These are phyloP conservation scores for Triangularia setosa DNA, from an alignment of 2,329 filamentous ascomycete genomes.

Conservation along the genomic window DNA sequence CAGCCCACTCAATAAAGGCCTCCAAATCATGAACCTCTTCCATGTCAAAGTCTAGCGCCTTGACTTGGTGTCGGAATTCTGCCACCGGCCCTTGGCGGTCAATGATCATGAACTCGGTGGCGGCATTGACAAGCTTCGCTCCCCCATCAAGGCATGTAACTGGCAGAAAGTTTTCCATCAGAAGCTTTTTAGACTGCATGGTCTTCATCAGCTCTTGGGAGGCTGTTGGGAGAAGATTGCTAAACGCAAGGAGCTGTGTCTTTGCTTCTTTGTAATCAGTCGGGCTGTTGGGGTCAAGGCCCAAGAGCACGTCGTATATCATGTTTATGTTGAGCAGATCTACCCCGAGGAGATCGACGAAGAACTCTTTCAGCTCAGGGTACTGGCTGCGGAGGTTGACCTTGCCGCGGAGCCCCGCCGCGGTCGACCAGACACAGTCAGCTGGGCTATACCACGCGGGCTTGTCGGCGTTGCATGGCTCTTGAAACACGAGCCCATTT, in stretches of 20 bases:
- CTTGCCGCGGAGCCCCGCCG: neutral
- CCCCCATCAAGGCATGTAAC: neutral
- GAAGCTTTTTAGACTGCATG: neutral
- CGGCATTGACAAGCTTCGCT: neutral
- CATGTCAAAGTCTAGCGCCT: slow-evolving; percentile 10
- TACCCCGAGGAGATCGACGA: neutral
- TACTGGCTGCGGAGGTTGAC: neutral
- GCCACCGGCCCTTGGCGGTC: neutral
- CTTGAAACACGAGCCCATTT: neutral
- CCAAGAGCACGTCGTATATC: neutral
- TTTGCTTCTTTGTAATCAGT: neutral
- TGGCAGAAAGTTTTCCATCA: neutral
- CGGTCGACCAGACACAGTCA: slow-evolving; percentile 9
- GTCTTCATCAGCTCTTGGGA: neutral
- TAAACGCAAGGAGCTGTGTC: neutral
- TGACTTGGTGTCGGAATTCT: neutral
- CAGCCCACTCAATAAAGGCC: slow-evolving; percentile 5
- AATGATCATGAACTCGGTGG: slow-evolving; percentile 5
- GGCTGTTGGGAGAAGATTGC: neutral
- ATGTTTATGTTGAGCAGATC: neutral
- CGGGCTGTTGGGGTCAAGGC: neutral
- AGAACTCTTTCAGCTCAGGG: slow-evolving; percentile 1
- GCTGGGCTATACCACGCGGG: neutral
- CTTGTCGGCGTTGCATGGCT: neutral
- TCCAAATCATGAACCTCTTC: neutral